phyloP scores from a whole-genome alignment of 73 alveolate genomes.

The Uronychia setigera region DNA sequence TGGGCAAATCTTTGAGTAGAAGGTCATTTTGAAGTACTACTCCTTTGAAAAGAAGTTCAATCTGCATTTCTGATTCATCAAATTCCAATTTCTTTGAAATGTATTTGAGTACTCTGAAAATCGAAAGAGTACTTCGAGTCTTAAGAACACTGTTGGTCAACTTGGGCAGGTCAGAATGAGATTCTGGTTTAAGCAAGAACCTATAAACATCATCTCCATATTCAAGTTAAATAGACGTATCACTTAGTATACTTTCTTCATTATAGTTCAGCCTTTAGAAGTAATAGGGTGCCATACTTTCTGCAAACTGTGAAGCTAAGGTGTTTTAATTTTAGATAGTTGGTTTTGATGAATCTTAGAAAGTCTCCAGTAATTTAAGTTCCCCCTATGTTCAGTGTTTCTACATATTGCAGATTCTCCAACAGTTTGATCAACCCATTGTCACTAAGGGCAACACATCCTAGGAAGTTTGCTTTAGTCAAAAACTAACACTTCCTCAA shows the following conservation, averaged over 20 bases:
- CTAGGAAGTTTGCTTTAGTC: slow-evolving; percentile 41
- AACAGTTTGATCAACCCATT: slow-evolving; percentile 33
- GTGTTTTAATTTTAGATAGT: neutral
- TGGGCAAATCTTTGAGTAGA: neutral
- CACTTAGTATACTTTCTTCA: neutral
- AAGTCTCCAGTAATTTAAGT: neutral
- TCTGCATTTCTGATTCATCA: neutral
- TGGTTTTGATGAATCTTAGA: neutral
- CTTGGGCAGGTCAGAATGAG: slow-evolving; percentile 30
- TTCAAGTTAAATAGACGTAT: neutral
- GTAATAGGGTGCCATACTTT: neutral
- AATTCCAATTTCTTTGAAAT: slow-evolving; percentile 37
- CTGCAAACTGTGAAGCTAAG: neutral
- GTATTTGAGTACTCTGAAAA: slow-evolving; percentile 66
- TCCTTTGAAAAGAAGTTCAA: neutral
- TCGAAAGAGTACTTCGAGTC: slow-evolving; percentile 67
- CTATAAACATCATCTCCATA: slow-evolving; percentile 58
- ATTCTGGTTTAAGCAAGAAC: slow-evolving; percentile 58
- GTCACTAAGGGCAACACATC: slow-evolving; percentile 62
- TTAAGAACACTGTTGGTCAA: slow-evolving; percentile 63
- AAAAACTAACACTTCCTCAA: neutral
- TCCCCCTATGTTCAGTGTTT: neutral
- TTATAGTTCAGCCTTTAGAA: neutral
- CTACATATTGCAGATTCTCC: neutral
- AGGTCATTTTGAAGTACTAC: neutral